Base-by-base conservation (phyloP, 805 yeast genomes). In the Wickerhamiella australiensis region DNA sequence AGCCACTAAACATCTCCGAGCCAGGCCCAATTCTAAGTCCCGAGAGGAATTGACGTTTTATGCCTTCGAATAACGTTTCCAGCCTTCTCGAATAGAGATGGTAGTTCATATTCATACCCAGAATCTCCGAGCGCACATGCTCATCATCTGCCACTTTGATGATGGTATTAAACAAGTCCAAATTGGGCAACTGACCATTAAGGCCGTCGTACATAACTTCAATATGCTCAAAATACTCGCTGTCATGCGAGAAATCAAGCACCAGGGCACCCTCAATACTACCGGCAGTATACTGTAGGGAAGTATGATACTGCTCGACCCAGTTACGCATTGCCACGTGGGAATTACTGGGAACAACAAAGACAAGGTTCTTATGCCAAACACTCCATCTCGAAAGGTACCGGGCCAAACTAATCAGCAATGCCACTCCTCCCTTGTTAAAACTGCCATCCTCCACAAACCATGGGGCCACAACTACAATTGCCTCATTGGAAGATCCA, bases 401-500 rank as follows among this genome's bases (percentile, higher is more conserved):
- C 54, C 88, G 73, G 0, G 92, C 81, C 54, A 92, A 66, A 0
- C 88, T 79, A 15, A 85, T 62, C 1, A 80, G 75, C 29, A 88
- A 63, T 0, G 95, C 76, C 35, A 85, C 70, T 1, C 94, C 98
- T 37, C 95, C 94, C 51, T 78, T 72, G 63, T 92, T 92, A 59
- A 67, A 70, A 47, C 72, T 71, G 2, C 76, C 77, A 44, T 79
- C 84, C 5, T 78, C 66, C 49, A 84, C 85, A 45, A 60, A 64
- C 90, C 95, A 92, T 0, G 97, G 96, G 6, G 92, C 86, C 7
- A 80, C 83, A 42, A 92, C 64, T 1, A 88, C 94, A 77, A 92
- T 81, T 0, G 96, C 85, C 65, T 92, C 98, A 1, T 97, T 87
- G 52, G 88, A 92, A 59, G 90, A 97, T 23, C 96, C 96, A 54